Base-by-base conservation (phyloP, 805 yeast genomes). In the Priceomyces carsonii region DNA sequence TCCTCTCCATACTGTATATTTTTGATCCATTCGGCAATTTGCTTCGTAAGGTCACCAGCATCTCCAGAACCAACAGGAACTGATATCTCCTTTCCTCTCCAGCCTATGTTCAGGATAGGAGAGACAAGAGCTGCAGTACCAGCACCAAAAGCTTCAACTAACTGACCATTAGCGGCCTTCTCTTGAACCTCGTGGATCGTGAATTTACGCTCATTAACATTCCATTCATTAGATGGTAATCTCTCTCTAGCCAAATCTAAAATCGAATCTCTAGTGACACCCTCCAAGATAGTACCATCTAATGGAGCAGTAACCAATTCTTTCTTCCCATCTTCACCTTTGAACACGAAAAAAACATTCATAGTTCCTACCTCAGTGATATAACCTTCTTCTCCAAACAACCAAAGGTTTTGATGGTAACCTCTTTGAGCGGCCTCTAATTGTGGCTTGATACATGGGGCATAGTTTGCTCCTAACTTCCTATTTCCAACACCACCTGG, bases 101-200 rank as follows among this genome's bases (percentile, higher is more conserved):
- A 91, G 39, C 89, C 90, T 55, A 91, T 87, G 52, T 76, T 85
- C 63, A 84, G 80, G 57, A 91, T 88, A 50, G 98, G 98, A 23
- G 95, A 80, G 29, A 93, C 98, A 55, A 91, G 80, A 28, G 97
- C 98, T 42, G 99, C 98, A 38, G 99, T 91, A 55, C 99, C 99
- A 14, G 96, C 72, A 50, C 98, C 98, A 54, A 91, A 91, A 14
- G 96, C 95, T 73, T 93, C 99, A 6, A 90, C 77, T 51, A 91
- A 74, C 57, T 85, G 83, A 42, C 96, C 95, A 61, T 81, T 78
- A 33, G 65, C 70, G 30, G 96, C 84, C 50, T 79, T 79, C 52
- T 84, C 87, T 33, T 72, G 77, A 21, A 91, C 85, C 68, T 91
- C 98, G 44, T 63, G 57, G 48, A 93, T 89, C 44, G 93, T 75